phyloP scores from a whole-genome alignment of 352 stramenopile genomes.

The Phytophthora tubulina region DNA sequence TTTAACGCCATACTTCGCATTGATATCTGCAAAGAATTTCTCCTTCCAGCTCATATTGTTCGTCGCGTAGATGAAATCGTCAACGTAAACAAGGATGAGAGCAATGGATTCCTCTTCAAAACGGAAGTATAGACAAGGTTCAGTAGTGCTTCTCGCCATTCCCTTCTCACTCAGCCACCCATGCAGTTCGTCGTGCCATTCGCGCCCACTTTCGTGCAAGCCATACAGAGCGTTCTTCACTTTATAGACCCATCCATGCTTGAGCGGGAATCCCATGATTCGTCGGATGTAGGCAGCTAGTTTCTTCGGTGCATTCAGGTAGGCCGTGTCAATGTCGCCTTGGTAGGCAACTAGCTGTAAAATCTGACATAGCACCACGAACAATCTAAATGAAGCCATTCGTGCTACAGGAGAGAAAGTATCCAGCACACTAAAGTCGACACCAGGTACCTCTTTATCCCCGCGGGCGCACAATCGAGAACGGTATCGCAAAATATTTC shows the following conservation, averaged over 20 bases:
- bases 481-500: slow-evolving; percentile 7
- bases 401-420: slow-evolving; percentile 10
- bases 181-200: slow-evolving; percentile 14
- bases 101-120: not conserved
- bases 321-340: slow-evolving; percentile 12
- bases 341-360: slow-evolving; percentile 5
- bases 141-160: not conserved
- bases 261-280: slow-evolving; percentile 14
- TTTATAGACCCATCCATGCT: slow-evolving; percentile 16
- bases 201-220: not conserved
- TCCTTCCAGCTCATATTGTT: slow-evolving; percentile 13
- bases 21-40: not conserved
- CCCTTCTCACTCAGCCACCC: not conserved
- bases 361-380: not conserved
- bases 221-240: slow-evolving; percentile 13
- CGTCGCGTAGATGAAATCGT: slow-evolving; percentile 17
- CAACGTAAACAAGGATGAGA: slow-evolving; percentile 13
- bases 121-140: slow-evolving; percentile 20
- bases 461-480: slow-evolving; percentile 4
- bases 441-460: slow-evolving; percentile 8
- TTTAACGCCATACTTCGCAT: slow-evolving; percentile 7
- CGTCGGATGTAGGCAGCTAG: not conserved
- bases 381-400: slow-evolving; percentile 18
- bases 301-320: no score
- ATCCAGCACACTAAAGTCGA: slow-evolving; percentile 16